These are phyloP conservation scores for Pestalotiopsis sp. DNA, from an alignment of 2,329 filamentous ascomycete species.

Conservation along the genomic window DNA sequence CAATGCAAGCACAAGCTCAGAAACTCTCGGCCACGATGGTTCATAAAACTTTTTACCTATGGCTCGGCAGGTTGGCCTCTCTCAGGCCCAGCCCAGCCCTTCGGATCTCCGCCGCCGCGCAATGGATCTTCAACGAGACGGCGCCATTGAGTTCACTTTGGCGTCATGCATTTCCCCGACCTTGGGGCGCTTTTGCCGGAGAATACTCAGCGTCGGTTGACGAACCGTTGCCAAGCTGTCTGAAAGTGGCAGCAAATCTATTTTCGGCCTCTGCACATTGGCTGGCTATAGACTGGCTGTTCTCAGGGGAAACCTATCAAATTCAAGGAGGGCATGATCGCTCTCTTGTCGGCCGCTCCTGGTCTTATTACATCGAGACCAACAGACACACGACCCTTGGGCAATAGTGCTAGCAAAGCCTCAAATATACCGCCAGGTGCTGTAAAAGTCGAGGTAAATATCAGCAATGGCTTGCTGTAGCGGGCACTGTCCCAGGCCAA, in stretches of 20 bases:
- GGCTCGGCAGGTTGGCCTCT: neutral
- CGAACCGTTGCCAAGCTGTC: neutral
- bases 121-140: neutral
- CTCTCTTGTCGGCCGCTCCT: no score
- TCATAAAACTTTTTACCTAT: neutral
- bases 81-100: neutral
- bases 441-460: neutral
- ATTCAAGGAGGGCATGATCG: neutral
- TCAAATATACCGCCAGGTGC: neutral
- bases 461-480: neutral
- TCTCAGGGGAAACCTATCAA: neutral
- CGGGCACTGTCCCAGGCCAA: neutral
- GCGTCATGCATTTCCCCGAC: neutral
- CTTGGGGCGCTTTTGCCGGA: neutral
- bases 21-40: neutral
- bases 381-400: no score
- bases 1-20: neutral
- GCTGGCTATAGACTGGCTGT: neutral
- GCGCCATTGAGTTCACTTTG: neutral
- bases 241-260: neutral
- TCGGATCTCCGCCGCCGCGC: neutral
- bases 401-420: no score
- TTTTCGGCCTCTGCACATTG: neutral
- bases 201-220: neutral
- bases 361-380: neutral